Evolutionary conservation across 208 protist genomes (phyloP), one percentile per base, ranked within the genome.

Genomic region (Leishmania major): DNA sequence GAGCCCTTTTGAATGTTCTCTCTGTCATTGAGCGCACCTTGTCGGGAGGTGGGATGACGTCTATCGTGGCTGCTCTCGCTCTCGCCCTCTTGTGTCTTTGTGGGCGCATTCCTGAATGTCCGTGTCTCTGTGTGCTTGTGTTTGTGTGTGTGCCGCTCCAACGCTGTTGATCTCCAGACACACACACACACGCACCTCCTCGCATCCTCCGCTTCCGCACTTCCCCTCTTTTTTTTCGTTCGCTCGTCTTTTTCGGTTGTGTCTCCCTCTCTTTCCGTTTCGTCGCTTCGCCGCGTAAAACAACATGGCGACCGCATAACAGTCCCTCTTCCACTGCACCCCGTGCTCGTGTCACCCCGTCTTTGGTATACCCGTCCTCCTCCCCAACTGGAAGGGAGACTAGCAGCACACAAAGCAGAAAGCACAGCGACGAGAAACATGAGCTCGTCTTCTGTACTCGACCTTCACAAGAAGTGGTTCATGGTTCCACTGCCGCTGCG

Each of bases 391-490:
- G 13, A 37, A 51, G 53, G 40, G 11, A 11, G 11, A 45, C 75
- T 25, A 15, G 67, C 40, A 2, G 5, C 57, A 19, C 57, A 69
- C 57, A 74, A 49, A 70, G 69, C 76, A 11, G 76, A 37, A 22
- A 8, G 62, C 62, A 51, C n/a, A 84, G 37, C 59, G 15, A 78
- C 11, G 49, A 15, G 66, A 13, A 55, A 17, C 59, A 84, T 85
- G 84, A 82, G 57, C 66, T 75, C 72, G 51, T 83, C 77, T 6
- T 83, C 91, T 28, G 84, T 95, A 15, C 89, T 98, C 19, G 93
- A 97, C 77, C 57, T 93, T n/a, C 82, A 89, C 55, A 95, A 94
- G 84, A 91, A 90, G 74, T 98, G 95, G 94, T 95, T 90, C 69
- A 82, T 91, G 69, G 91, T 95, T 51, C 79, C 84, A 17, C 90